Evolutionary conservation across 257 asterid species (phyloP).

Genomic region (Solanum verrucosum): DNA sequence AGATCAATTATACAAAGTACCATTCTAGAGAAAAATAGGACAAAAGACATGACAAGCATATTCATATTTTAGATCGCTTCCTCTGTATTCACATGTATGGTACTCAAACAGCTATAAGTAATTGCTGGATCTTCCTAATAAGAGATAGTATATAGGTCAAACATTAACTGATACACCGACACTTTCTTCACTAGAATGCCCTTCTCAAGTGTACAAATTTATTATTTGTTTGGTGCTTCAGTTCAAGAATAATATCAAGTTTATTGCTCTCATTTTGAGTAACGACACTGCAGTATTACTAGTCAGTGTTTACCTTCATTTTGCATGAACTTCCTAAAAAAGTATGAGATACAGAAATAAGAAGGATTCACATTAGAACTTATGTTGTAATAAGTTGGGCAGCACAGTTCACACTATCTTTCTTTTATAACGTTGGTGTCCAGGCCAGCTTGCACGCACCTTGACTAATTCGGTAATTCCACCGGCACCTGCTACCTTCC

Average conservation of each 20-base stretch:
- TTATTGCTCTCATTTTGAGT: background rate
- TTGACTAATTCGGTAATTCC: too few relatives aligned
- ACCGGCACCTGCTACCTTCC: too few relatives aligned
- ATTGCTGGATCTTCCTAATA: background rate
- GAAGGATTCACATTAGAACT: background rate
- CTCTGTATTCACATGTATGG: background rate
- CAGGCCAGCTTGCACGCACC: too few relatives aligned
- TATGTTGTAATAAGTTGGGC: too few relatives aligned
- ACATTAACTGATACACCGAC: background rate
- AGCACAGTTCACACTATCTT: too few relatives aligned
- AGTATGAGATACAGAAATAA: background rate
- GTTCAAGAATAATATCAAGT: background rate
- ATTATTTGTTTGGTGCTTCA: background rate
- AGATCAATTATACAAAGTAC: background rate
- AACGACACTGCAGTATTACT: background rate
- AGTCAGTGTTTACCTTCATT: background rate
- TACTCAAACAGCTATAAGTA: background rate
- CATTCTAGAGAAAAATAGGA: background rate
- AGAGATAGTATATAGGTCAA: background rate
- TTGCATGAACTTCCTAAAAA: background rate
- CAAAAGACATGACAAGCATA: background rate
- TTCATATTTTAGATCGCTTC: background rate
- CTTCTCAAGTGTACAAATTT: background rate
- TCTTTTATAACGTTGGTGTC: too few relatives aligned
- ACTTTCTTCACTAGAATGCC: background rate